Evolutionary conservation across 805 yeast genomes (phyloP).

Genomic region (Candida krabiensis): DNA sequence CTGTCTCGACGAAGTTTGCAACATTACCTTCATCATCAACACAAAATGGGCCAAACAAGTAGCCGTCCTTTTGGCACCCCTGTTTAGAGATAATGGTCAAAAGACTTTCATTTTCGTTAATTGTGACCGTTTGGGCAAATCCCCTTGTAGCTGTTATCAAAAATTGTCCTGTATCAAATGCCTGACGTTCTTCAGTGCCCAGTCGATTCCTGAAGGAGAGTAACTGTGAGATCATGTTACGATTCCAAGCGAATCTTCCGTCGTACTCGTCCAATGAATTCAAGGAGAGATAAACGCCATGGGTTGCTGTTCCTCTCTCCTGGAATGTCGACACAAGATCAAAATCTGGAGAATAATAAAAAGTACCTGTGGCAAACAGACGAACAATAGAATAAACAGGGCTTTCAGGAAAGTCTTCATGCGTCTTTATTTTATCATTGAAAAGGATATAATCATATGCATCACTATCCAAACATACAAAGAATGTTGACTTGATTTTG

Average conservation of each 20-base stretch:
- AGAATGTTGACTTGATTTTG: constrained; percentile 59
- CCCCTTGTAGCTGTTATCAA: constrained; percentile 51
- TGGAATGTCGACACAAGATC: constrained; percentile 47
- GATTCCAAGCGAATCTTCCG: constrained; percentile 52
- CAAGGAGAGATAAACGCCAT: constrained; percentile 19
- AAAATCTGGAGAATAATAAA: constrained; percentile 47
- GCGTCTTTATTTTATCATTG: constrained; percentile 14
- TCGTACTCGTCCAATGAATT: constrained; percentile 42
- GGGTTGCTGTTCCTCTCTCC: constrained; percentile 38
- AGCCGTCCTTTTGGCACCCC: constrained; percentile 45
- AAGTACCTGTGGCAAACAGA: constrained; percentile 45
- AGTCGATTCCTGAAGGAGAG: constrained; percentile 47
- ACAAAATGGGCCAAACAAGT: constrained; percentile 57
- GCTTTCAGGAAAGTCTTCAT: constrained; percentile 23
- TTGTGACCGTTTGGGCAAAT: constrained; percentile 40
- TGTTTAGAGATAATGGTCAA: constrained; percentile 54
- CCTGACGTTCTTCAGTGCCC: constrained; percentile 37
- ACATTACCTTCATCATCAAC: constrained; percentile 57
- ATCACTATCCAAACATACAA: constrained; percentile 61
- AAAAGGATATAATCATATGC: constrained; percentile 44
- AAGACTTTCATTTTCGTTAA: constrained; percentile 36
- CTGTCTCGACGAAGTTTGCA: constrained; percentile 53
- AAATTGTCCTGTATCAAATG: constrained; percentile 48
- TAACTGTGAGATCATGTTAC: constrained; percentile 44
- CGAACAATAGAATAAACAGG: constrained; percentile 48